Conservation (phyloP, 345 rosid species). For the Heritiera fomes region DNA sequence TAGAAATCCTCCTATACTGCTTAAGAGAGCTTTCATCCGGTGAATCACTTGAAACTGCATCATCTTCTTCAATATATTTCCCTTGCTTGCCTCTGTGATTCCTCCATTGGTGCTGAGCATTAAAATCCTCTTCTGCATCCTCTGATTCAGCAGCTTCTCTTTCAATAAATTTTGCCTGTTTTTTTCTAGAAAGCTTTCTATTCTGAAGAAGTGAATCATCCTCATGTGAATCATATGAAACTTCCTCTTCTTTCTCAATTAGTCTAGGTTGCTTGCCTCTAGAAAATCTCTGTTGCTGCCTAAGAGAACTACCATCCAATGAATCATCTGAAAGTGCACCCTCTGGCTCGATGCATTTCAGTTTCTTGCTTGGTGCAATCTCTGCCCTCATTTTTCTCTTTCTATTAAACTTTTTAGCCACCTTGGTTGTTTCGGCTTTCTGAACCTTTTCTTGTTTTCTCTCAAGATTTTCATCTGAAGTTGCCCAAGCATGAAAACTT, state of each 20-base stretch:
- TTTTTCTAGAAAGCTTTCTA: slow-evolving; percentile 44
- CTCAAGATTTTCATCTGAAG: slow-evolving; percentile 51
- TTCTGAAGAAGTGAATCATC: slow-evolving; percentile 39
- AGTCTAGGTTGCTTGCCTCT: slow-evolving; percentile 44
- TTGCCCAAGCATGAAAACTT: slow-evolving; percentile 34
- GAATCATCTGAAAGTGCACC: slow-evolving; percentile 60
- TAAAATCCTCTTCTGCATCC: slow-evolving; percentile 38
- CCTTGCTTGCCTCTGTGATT: slow-evolving; percentile 32
- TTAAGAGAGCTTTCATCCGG: slow-evolving; percentile 34
- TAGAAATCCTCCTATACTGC: slow-evolving; percentile 31
- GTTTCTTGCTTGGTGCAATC: slow-evolving; percentile 48
- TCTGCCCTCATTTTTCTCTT: slow-evolving; percentile 62
- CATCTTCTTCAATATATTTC: slow-evolving; percentile 45
- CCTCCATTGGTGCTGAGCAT: slow-evolving; percentile 29
- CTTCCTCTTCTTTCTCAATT: slow-evolving; percentile 39
- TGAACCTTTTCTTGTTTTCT: slow-evolving; percentile 33
- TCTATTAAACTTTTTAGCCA: slow-evolving; percentile 52
- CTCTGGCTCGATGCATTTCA: slow-evolving; percentile 39
- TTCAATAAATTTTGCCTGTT: slow-evolving; percentile 36
- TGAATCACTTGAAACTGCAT: slow-evolving; percentile 54
- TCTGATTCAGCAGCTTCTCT: slow-evolving; percentile 41
- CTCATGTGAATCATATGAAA: slow-evolving; percentile 30
- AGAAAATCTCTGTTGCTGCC: slow-evolving; percentile 40
- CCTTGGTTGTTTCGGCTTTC: slow-evolving; percentile 38
- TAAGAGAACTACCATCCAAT: slow-evolving; percentile 42